Evolutionary conservation across 2,329 filamentous ascomycete species (phyloP).

Genomic region (Sporothrix luriei): DNA sequence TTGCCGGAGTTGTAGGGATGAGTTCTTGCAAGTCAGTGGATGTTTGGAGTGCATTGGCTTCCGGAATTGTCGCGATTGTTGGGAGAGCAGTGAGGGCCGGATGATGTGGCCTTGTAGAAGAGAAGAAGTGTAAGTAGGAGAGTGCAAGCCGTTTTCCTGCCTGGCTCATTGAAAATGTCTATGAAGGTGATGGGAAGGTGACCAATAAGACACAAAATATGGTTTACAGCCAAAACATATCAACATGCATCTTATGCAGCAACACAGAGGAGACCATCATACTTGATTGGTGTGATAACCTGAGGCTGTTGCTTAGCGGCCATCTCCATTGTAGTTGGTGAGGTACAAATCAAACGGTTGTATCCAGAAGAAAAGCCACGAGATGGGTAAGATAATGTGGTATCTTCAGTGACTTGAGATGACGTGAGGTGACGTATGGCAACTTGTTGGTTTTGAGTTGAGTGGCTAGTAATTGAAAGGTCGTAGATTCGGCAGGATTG

Average conservation of each 20-base stretch:
- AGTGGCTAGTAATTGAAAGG: conserved; percentile 8
- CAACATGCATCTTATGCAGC: background rate
- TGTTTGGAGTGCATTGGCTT: background rate
- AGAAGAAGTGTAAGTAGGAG: conserved; percentile 13
- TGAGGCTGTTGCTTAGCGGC: background rate
- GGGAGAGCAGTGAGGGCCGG: background rate
- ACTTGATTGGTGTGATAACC: background rate
- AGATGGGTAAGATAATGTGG: background rate
- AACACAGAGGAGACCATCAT: background rate
- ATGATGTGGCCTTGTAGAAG: background rate
- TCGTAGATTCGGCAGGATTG: background rate
- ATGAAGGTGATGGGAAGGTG: background rate
- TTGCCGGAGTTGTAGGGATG: background rate
- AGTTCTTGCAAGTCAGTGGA: background rate
- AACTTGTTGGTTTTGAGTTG: background rate
- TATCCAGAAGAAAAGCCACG: background rate
- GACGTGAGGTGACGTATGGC: background rate
- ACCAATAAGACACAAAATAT: background rate
- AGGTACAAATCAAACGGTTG: background rate
- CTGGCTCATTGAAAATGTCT: no score
- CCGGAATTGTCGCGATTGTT: background rate
- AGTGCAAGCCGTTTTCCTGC: background rate
- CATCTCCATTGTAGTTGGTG: background rate
- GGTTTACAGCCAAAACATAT: background rate
- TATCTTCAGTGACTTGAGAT: background rate